phyloP scores from a whole-genome alignment of 1,284 basidiomycete species.

The Polyporus tsugae region DNA sequence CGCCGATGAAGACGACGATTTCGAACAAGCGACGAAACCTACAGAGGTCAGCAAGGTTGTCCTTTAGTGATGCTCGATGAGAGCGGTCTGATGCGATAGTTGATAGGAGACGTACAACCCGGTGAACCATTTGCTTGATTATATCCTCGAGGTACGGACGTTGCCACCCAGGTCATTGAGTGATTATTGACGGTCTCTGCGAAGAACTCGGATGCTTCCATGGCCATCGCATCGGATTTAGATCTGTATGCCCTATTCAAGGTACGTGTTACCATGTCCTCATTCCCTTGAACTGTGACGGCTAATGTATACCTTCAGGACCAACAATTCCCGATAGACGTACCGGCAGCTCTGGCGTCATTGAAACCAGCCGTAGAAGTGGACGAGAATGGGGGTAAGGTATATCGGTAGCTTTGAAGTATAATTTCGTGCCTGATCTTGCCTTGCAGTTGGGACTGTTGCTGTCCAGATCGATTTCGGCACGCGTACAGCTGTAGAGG shows the following conservation, averaged over 20 bases:
- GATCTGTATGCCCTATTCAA: constrained; percentile 17
- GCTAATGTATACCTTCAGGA: neutral
- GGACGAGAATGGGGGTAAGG: constrained; percentile 9
- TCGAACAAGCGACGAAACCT: neutral
- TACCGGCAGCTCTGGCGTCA: neutral
- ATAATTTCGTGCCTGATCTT: neutral
- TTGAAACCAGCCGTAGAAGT: constrained; percentile 1
- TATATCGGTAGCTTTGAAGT: too few relatives aligned
- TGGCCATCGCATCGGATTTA: constrained; percentile 10
- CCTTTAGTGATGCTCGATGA: neutral
- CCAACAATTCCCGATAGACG: constrained; percentile 11
- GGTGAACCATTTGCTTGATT: constrained; percentile 15
- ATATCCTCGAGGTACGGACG: constrained; percentile 16
- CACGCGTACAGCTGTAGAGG: neutral
- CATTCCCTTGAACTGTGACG: neutral
- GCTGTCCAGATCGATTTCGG: constrained; percentile 1
- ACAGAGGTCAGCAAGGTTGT: neutral
- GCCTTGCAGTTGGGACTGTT: neutral
- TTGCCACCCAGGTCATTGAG: too few relatives aligned
- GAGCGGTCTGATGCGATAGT: neutral
- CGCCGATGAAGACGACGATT: neutral
- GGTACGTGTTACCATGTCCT: constrained; percentile 4
- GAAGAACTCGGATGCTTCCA: neutral
- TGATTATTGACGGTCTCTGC: too few relatives aligned
- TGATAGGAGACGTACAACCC: constrained; percentile 10